Conservation (phyloP, 148 eudicot species). For the Heliosperma pusillum region DNA sequence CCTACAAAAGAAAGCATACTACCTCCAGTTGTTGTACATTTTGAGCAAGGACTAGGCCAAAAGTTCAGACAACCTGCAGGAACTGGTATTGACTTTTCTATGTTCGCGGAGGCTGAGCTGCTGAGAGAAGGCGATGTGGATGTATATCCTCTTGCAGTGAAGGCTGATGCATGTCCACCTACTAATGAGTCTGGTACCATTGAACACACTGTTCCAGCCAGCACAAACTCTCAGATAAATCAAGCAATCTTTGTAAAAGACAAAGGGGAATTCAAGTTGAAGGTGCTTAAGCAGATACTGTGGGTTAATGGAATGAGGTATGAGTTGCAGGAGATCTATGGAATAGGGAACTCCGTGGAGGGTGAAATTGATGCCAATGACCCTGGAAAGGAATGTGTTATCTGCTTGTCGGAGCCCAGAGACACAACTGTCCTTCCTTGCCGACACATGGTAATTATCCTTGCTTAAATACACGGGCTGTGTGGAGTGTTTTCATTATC, state of each 20-base stretch:
- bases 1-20: slow-evolving; percentile 72
- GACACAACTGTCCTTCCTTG: slow-evolving; percentile 97
- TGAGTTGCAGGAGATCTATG: slow-evolving; percentile 93
- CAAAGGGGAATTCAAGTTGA: slow-evolving; percentile 68
- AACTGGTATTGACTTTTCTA: slow-evolving; percentile 83
- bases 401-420: slow-evolving; percentile 93
- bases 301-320: slow-evolving; percentile 85
- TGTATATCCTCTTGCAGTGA: slow-evolving; percentile 68
- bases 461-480: neutral
- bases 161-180: slow-evolving; percentile 68
- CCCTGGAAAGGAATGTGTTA: slow-evolving; percentile 96
- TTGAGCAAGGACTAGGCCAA: slow-evolving; percentile 79
- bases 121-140: slow-evolving; percentile 53
- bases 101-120: slow-evolving; percentile 62
- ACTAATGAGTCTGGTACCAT: slow-evolving; percentile 38
- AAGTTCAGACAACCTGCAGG: slow-evolving; percentile 84
- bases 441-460: slow-evolving; percentile 80
- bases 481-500: too few relatives aligned
- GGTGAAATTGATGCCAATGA: slow-evolving; percentile 70
- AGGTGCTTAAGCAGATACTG: slow-evolving; percentile 79
- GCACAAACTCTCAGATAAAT: slow-evolving; percentile 79
- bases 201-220: slow-evolving; percentile 37
- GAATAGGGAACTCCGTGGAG: slow-evolving; percentile 88
- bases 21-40: slow-evolving; percentile 60
- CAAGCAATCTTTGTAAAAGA: slow-evolving; percentile 86